These are phyloP conservation scores for Ajuga chamaepitys DNA, from an alignment of 257 asterid genomes.

Conservation along the genomic window DNA sequence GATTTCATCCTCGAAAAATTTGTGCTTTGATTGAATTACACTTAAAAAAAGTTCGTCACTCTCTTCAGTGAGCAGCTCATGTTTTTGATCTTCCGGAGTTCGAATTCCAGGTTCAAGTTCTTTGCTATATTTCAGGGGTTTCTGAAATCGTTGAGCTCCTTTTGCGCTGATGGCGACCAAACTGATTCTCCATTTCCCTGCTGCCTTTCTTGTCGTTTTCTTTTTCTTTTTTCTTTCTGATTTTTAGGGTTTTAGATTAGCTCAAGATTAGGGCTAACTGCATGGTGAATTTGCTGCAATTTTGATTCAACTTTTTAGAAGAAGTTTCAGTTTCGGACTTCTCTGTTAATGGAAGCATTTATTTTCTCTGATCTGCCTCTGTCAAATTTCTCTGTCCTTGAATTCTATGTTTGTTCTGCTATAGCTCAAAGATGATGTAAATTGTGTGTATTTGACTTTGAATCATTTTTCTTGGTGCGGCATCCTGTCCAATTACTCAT, in stretches of 20 bases:
- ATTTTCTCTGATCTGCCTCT: neutral
- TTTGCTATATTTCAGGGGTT: slow-evolving; percentile 4
- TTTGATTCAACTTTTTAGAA: neutral
- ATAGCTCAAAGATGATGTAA: neutral
- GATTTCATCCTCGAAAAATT: slow-evolving; percentile 8
- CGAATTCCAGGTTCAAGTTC: slow-evolving; percentile 24
- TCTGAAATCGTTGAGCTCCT: slow-evolving; percentile 3
- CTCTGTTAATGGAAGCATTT: neutral
- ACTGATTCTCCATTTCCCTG: neutral
- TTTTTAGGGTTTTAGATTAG: slow-evolving; percentile 40
- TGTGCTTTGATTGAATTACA: slow-evolving; percentile 12
- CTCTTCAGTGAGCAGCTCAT: slow-evolving; percentile 15
- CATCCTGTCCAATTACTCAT: neutral
- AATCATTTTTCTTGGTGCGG: neutral
- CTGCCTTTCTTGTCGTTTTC: neutral
- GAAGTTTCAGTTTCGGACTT: neutral
- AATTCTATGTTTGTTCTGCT: neutral
- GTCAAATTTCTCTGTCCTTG: neutral
- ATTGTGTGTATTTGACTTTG: neutral
- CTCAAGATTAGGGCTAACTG: slow-evolving; percentile 21
- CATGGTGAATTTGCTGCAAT: slow-evolving; percentile 8
- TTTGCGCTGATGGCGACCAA: slow-evolving; percentile 10
- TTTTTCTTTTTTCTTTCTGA: neutral
- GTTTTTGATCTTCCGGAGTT: slow-evolving; percentile 18
- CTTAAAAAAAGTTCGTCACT: slow-evolving; percentile 11